Evolutionary conservation across 2,329 filamentous ascomycete species (phyloP).

Genomic region (Podosphaera leucotricha): DNA sequence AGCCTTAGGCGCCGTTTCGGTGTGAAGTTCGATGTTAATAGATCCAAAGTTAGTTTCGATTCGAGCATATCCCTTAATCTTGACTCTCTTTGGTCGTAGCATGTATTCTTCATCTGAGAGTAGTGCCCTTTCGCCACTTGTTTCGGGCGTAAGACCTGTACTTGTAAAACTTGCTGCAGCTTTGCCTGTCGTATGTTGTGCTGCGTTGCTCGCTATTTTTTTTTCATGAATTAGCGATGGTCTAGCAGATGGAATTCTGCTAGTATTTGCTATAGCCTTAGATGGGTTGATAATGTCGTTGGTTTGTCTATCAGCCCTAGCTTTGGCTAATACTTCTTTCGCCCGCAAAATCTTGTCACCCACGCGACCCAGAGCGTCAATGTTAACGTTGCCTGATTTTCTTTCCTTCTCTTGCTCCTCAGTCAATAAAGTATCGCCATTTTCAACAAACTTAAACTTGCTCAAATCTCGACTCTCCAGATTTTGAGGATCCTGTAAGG

Average conservation of each 20-base stretch:
- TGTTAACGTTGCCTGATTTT: constrained; percentile 48
- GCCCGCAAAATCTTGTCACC: constrained; percentile 69
- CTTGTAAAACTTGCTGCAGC: constrained; percentile 90
- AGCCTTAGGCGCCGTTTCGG: constrained; percentile 74
- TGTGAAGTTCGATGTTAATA: constrained; percentile 69
- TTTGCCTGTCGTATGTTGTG: constrained; percentile 69
- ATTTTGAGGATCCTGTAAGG: constrained; percentile 86
- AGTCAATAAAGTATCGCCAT: constrained; percentile 47
- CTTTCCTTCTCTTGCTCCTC: constrained; percentile 47
- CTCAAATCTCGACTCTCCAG: constrained; percentile 59
- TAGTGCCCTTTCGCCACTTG: constrained; percentile 62
- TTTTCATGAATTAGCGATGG: constrained; percentile 28
- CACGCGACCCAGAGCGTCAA: constrained; percentile 52
- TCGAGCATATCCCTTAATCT: constrained; percentile 76
- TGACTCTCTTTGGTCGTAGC: constrained; percentile 72
- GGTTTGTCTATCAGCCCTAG: constrained; percentile 47
- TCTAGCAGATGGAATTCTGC: constrained; percentile 15
- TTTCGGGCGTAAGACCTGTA: constrained; percentile 80
- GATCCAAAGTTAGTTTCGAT: constrained; percentile 69
- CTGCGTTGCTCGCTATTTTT: constrained; percentile 57
- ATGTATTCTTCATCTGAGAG: constrained; percentile 92
- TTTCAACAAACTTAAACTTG: constrained; percentile 70
- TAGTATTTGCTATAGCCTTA: constrained; percentile 17
- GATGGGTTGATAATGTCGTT: constrained; percentile 32
- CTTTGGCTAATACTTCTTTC: constrained; percentile 82